Base-by-base conservation (phyloP, 139 green algal genomes). In the Micromonas commoda region DNA sequence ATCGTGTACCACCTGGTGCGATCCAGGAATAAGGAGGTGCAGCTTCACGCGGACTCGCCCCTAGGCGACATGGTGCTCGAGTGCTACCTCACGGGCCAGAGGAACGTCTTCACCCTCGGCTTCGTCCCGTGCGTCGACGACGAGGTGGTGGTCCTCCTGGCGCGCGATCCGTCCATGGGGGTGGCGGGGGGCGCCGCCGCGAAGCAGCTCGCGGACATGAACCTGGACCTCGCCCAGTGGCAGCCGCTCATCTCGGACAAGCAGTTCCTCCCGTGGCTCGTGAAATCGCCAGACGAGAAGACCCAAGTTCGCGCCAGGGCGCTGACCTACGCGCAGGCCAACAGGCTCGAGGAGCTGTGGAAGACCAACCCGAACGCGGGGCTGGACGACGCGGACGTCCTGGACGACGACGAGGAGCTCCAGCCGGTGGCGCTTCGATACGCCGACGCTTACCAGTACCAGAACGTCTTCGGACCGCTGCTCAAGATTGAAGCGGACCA, bases 401-500 rank as follows among this genome's bases (percentile, higher is more conserved):
- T 84, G 0, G 81, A 77, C 0, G 82, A 87, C 63, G 87, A 96
- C 65, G 89, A 92, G 24, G 91, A 96, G 74, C 76, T 86, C 20
- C 77, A 83, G 21, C 92, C 88, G 21, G 94, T 97, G 53, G 91
- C 87, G 38, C 85, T 97, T 57, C 83, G 85, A 53, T 98, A 97
- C 72, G 93, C 97, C 39, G 94, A 98, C 72, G 92, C 91, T 1
- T 91, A 93, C 61, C 83, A 92, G 73, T 80, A 80, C 64, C 74
- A 97, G 73, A 91, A 90, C 75, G 77, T 94, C 0, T 96, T 95
- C 82, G 88, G 85, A 2, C 86, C 89, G 35, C 83, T 96, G 9
- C 83, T 99, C 20, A 92, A 96, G 84, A 82, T 97, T 69, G 95
- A 99, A 77, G 95, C 93, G 2, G 93, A 97, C 29, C 95, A 98